Evolutionary conservation across 2,329 filamentous ascomycete genomes (phyloP), one percentile per base, ranked within the genome.

Genomic region (Ceratocystiopsis minuta): DNA sequence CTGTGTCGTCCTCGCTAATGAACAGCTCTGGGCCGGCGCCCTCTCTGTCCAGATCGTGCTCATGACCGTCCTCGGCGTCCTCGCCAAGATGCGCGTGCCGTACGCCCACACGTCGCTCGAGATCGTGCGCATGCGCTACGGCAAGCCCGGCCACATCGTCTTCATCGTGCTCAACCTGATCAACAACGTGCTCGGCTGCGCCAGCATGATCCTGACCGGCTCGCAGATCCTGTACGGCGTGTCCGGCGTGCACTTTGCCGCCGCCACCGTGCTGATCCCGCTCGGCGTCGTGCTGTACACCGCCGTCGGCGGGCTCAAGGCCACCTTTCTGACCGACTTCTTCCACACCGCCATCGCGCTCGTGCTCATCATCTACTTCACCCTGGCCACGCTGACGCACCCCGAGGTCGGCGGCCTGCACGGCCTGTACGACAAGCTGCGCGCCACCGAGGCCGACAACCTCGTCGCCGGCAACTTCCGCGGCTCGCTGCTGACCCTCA

Each of bases 81-180:
- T 67, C 37, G 61, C 61, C 49, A 65, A 65, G 47, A 50, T 54
- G 2, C 56, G 58, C 41, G 57, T 59, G 3, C 59, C 61, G 0
- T 56, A 60, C 11, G 60, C 59, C 0, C 60, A 64, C 44, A 63
- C 61, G 1, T 61, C 60, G 44, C 57, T 59, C 4, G 60, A 65
- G 46, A 63, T 63, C 40, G 53, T 64, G 1, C 52, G 59, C 9
- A 50, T 52, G 11, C 51, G 60, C 6, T 59, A 64, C 43, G 62
- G 61, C 5, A 54, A 49, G 15, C 35, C 53, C 2, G 58, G 58
- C 2, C 61, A 63, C 46, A 9, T 60, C 2, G 59, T 55, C 0
- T 64, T 59, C 42, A 51, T 63, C 17, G 61, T 58, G 43, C 58
- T 59, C 42, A 58, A 55, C 0, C 53, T 56, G 17, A 54, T 56